phyloP scores from a whole-genome alignment of 495 filamentous ascomycete genomes.

The Peziza echinospora region DNA sequence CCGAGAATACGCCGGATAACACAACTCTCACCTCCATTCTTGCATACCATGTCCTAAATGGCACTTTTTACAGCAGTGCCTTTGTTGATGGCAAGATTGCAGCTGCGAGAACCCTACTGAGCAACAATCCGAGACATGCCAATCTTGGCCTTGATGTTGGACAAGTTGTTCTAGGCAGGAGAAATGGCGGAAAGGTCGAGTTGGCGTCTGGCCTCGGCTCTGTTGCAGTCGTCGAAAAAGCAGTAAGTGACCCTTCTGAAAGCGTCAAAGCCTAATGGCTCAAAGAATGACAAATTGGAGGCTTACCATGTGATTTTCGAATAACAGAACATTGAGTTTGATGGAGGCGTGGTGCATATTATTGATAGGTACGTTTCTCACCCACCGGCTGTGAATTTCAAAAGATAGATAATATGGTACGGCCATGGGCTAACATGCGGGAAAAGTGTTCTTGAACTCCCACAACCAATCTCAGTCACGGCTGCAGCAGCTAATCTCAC shows the following conservation, averaged over 20 bases:
- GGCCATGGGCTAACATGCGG: too few relatives aligned
- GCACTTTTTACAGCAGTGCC: slow-evolving; percentile 26
- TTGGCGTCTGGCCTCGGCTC: background rate
- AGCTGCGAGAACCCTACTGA: slow-evolving; percentile 36
- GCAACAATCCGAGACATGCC: slow-evolving; percentile 26
- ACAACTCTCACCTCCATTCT: slow-evolving; percentile 31
- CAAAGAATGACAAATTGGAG: too few relatives aligned
- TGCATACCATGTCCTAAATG: slow-evolving; percentile 43
- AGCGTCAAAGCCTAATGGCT: too few relatives aligned
- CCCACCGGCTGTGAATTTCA: too few relatives aligned
- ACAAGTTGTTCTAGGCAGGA: slow-evolving; percentile 24
- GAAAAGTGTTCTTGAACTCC: slow-evolving; percentile 24
- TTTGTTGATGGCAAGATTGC: slow-evolving; percentile 22
- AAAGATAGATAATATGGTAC: too few relatives aligned
- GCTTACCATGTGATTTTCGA: too few relatives aligned
- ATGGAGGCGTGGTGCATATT: slow-evolving; percentile 42
- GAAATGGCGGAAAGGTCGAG: background rate
- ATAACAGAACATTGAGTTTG: slow-evolving; percentile 41
- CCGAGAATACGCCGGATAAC: slow-evolving; percentile 20
- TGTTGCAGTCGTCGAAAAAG: slow-evolving; percentile 3
- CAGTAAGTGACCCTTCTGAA: too few relatives aligned
- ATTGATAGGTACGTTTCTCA: slow-evolving; percentile 28
- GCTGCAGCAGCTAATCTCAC: slow-evolving; percentile 32
- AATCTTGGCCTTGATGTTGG: slow-evolving; percentile 25
- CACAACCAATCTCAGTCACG: slow-evolving; percentile 29